Base-by-base conservation (phyloP, 2,329 filamentous ascomycete genomes). In the Colletotrichum chlorophyti region DNA sequence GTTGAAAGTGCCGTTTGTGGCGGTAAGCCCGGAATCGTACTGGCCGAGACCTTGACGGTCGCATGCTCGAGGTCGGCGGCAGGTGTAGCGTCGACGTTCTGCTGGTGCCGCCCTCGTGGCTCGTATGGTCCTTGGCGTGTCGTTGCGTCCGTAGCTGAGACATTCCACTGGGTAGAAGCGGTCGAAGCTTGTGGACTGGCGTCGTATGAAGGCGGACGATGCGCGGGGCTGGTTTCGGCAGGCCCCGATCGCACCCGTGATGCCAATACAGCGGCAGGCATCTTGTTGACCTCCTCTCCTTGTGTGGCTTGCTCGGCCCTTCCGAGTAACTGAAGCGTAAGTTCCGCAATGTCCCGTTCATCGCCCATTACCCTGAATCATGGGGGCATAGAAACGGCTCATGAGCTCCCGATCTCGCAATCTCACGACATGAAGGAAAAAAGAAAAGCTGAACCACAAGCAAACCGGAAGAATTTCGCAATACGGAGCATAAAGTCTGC, bases 241-340 rank as follows among this genome's bases (percentile, higher is more conserved):
- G 32, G 8, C 15, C 12, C 34, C 5, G 31, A 27, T 21, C 51
- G 24, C 8, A 49, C 12, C 2, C 51, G 26, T 5, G 55, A 45
- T 24, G 51, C 43, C 14, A 45, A 14, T 5, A 24, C 24, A 5
- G 50, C 9, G 3, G 55, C 40, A 21, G 50, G 55, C 55, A 59
- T 59, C 12, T 14, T 50, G n/a, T n/a, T n/a, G 26, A 12, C 19
- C 15, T 50, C 37, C 17, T 55, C 55, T 23, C 50, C 32, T 17
- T 19, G 23, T n/a, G 21, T 19, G 8, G 34, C 40, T 32, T 59
- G 31, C 8, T 17, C 51, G 8, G 51, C 51, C 11, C 40, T 55
- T 15, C 37, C 55, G 37, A 59, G 12, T 7, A 55, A 11, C 38
- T 40, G 51, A 27, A 59, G 43, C 6, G 51, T 55, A 11, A 49